These are phyloP conservation scores for Exobasidium rhododendri DNA, from an alignment of 1,284 basidiomycete species.

Conservation along the genomic window DNA sequence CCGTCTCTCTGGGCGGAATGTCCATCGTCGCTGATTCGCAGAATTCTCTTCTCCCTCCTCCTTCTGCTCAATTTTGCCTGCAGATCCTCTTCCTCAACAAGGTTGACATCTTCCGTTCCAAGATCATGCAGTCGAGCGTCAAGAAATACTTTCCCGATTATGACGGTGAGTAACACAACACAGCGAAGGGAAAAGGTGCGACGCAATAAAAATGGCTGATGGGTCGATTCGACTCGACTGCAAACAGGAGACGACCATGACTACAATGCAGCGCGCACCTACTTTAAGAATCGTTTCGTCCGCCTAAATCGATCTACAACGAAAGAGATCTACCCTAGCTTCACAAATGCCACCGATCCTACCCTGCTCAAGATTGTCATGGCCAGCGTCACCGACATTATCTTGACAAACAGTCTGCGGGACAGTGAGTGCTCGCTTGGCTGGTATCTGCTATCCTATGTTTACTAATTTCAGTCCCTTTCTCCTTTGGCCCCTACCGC, in stretches of 20 bases:
- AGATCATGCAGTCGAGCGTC: constrained; percentile 76
- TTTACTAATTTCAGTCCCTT: too few species aligned
- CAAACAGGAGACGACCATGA: constrained; percentile 58
- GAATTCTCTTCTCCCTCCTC: too few species aligned
- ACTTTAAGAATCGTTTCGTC: constrained; percentile 83
- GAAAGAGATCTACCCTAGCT: constrained; percentile 84
- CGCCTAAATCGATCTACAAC: constrained; percentile 75
- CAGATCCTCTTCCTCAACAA: constrained; percentile 69
- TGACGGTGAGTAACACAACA: constrained; percentile 20
- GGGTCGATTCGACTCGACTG: too few species aligned
- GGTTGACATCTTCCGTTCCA: constrained; percentile 75
- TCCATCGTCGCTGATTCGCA: too few species aligned
- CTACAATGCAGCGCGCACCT: constrained; percentile 73
- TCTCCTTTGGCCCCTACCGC: too few species aligned
- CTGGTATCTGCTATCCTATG: too few species aligned
- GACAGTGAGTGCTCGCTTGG: constrained; percentile 20
- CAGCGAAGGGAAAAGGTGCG: background rate
- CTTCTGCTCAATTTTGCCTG: too few species aligned
- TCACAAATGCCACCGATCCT: constrained; percentile 90
- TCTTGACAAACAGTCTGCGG: constrained; percentile 35
- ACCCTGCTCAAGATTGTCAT: constrained; percentile 86
- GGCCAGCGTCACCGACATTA: constrained; percentile 58
- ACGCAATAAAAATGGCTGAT: too few species aligned
- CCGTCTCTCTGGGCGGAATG: background rate
- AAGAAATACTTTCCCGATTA: constrained; percentile 65